A percentile compares a stretch with the other conserved stretches of the same genome.
phyloP scores from a whole-genome alignment of 306 rosid genomes.

The Biancaea sappan region DNA sequence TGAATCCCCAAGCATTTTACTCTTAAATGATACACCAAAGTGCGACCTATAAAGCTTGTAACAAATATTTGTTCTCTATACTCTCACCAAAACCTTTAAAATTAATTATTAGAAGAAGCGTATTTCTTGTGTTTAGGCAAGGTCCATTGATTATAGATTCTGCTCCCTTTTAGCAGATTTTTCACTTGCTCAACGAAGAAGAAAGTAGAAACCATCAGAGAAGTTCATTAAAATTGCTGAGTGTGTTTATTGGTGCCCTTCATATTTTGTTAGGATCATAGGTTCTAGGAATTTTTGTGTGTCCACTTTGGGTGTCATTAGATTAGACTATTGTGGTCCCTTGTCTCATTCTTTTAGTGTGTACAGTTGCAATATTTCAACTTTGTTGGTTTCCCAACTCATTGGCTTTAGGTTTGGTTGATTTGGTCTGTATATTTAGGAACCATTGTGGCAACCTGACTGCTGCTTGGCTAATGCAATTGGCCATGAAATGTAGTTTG shows the following conservation, averaged over 20 bases:
- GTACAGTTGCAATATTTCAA: conserved; percentile 12
- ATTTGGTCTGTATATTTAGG: conserved; percentile 11
- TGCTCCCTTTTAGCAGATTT: neutral
- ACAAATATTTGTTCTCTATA: neutral
- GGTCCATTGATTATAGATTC: neutral
- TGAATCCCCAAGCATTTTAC: no score
- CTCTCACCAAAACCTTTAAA: conserved; percentile 1
- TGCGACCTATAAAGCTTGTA: neutral
- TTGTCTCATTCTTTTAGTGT: conserved; percentile 14
- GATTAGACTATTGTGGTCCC: neutral
- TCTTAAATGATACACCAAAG: no score
- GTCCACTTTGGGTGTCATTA: neutral
- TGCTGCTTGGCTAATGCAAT: neutral
- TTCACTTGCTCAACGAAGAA: neutral
- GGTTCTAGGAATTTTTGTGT: conserved; percentile 9
- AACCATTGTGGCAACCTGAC: conserved; percentile 19
- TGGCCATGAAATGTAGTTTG: conserved; percentile 14
- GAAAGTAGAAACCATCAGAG: conserved; percentile 7
- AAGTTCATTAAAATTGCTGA: neutral
- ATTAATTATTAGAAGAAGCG: neutral
- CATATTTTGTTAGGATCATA: conserved; percentile 7
- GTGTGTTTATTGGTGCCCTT: neutral
- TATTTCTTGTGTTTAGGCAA: neutral
- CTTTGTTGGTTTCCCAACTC: neutral
- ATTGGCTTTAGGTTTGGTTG: conserved; percentile 7